Evolutionary conservation across 371 early-diverging fungal genomes (phyloP), one percentile per base, ranked within the genome.

Genomic region (Mortierella sp.): DNA sequence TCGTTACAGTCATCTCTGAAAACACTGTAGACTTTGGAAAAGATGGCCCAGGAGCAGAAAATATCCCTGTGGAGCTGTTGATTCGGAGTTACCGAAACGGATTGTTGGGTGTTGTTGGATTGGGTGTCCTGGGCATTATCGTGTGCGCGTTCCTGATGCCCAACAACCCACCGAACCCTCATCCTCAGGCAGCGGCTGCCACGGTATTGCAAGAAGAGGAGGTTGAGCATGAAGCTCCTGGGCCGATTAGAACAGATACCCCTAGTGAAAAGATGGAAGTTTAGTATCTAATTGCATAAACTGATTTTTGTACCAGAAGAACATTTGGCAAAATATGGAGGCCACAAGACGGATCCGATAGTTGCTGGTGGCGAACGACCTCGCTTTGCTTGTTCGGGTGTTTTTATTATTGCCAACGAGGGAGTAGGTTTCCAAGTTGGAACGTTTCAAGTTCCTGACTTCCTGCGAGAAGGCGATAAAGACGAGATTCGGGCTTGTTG

Each of bases 81-180:
- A 67, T 73, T 64, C 19, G 67, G 54, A 67, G 73, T 30, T 73
- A 73, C 42, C 64, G 64, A 1, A 67, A 73, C 34, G 73, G 67
- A 0, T 56, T 73, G 38, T 64, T 67, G 30, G 68, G 68, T 31
- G 68, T 68, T n/a, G 64, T 56, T 0, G 74, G 57, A 0, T 46
- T 68, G 14, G 74, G 68, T 34, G 58, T 74, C 23, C 19, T 74
- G 23, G 74, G 74, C 18, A 45, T 68, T 21, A 19, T 58, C 14
- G 52, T 74, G 0, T 61, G 68, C 2, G 30, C 50, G 0, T 45
- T 56, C 10, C 45, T 68, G 58, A 45, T 74, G 30, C 74, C 74
- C 14, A 63, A 64, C 18, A 57, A 19, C 12, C 54, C 55, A 9
- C 38, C 57, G 9, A 42, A 45, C 0, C 27, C 67, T 26, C 38